Base-by-base conservation (phyloP, 2,329 filamentous ascomycete genomes). In the Cytospora schulzeri region DNA sequence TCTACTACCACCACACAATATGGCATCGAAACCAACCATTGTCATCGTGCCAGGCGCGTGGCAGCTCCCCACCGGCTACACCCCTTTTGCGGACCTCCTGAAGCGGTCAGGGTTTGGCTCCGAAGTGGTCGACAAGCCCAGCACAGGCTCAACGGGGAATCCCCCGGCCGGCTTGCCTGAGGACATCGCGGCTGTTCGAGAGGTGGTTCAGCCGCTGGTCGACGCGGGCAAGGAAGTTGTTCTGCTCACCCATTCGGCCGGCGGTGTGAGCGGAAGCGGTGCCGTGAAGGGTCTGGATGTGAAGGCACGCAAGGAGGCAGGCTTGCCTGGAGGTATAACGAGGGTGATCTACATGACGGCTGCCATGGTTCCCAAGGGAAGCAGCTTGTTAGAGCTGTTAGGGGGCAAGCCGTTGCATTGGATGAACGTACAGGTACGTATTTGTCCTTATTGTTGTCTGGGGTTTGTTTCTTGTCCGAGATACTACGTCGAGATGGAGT, bases 231-330 rank as follows among this genome's bases (percentile, higher is more conserved):
- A 78, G 54, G 72, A 80, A 31, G 74, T 82, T 17, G 68, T 81
- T 0, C 73, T 82, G 2, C 68, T 78, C 6, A 72, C 75, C 5
- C 79, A 83, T 66, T 80, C 77, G 2, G 81, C 80, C 70, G 76
- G 76, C n/a, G 80, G 79, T 17, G 70, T 79, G 1, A 71, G 79
- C 1, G 75, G 73, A 9, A 71, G 73, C 31, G 76, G 76, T 54
- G 79, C 76, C 0, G 69, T 80, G 11, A 67, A 71, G 15, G 76
- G 76, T 0, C 69, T 77, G 1, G 72, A 74, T 2, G 74, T 76
- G 56, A 71, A 71, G 41, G 68, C 76, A 24, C 72, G 78, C 11
- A 66, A 69, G 31, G 67, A 64, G 0, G 68, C 69, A 1, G 78
- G 76, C 1, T 67, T 75, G 57, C 62, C 70, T 6, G 79, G 79